Conservation (phyloP, 1,284 basidiomycete genomes). For the Tremellales sp. region DNA sequence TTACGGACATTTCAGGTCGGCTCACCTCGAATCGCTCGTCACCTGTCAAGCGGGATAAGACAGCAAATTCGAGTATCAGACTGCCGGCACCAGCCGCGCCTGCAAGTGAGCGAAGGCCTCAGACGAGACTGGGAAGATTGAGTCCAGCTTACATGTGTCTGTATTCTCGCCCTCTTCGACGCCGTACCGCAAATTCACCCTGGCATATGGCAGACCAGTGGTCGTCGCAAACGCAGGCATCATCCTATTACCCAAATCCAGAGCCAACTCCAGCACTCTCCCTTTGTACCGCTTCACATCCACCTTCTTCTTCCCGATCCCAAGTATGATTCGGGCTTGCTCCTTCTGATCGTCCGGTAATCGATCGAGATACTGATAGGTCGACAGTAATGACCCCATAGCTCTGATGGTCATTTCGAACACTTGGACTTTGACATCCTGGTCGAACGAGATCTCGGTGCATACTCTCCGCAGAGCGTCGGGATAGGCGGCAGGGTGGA, state of each 20-base stretch:
- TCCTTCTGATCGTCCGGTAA: constrained; percentile 43
- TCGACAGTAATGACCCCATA: constrained; percentile 80
- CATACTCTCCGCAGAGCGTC: constrained; percentile 34
- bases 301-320: constrained; percentile 48
- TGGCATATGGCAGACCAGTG: constrained; percentile 83
- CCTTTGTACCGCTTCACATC: constrained; percentile 69
- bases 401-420: constrained; percentile 74
- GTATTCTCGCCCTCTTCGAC: constrained; percentile 36
- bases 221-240: constrained; percentile 83
- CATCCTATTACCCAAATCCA: constrained; percentile 76
- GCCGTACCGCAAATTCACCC: constrained; percentile 55
- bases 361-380: constrained; percentile 63
- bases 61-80: constrained; percentile 85
- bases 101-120: constrained; percentile 61
- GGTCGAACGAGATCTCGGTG: constrained; percentile 36
- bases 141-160: constrained; percentile 40
- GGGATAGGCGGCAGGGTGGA: constrained; percentile 36
- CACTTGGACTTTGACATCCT: constrained; percentile 57
- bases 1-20: not conserved
- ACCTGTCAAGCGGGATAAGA: constrained; percentile 78
- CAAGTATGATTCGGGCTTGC: constrained; percentile 16
- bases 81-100: constrained; percentile 89
- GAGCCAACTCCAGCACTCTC: constrained; percentile 66
- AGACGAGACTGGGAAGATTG: constrained; percentile 46
- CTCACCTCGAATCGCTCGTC: constrained; percentile 81